Evolutionary conservation across 1,284 basidiomycete genomes (phyloP).

Genomic region (Cryptococcus deneoformans): DNA sequence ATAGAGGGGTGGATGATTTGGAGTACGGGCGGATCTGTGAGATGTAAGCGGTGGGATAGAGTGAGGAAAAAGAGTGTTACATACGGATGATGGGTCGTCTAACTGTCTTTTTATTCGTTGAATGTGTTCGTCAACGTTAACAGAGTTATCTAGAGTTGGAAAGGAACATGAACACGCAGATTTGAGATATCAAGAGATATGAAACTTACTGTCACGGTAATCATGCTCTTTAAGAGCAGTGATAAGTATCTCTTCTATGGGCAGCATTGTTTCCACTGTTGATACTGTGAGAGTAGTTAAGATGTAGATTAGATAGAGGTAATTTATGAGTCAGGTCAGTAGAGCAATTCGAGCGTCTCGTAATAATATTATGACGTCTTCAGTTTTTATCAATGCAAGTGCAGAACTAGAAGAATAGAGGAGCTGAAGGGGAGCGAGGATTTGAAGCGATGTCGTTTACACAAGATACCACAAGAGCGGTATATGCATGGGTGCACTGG

Average conservation of each 20-base stretch:
- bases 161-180: background rate
- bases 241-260: constrained; percentile 28
- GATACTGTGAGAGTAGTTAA: too few relatives aligned
- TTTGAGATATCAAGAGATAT: too few relatives aligned
- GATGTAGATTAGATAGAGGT: background rate
- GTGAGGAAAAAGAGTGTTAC: background rate
- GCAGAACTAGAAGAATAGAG: too few relatives aligned
- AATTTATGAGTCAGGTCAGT: background rate
- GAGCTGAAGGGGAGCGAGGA: too few relatives aligned
- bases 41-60: background rate
- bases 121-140: constrained; percentile 6
- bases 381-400: too few relatives aligned
- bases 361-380: too few relatives aligned
- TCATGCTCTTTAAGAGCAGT: constrained; percentile 41
- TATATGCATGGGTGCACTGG: too few relatives aligned
- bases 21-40: constrained; percentile 30
- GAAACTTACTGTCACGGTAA: background rate
- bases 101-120: constrained; percentile 10
- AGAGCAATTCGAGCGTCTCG: background rate
- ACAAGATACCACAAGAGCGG: too few relatives aligned
- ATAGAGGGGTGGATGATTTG: constrained; percentile 22
- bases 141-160: constrained; percentile 1
- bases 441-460: too few relatives aligned
- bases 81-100: constrained; percentile 12
- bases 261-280: constrained; percentile 17